Evolutionary conservation across 192 early-diverging fungal genomes (phyloP).

Genomic region (Umbelopsis sp.): DNA sequence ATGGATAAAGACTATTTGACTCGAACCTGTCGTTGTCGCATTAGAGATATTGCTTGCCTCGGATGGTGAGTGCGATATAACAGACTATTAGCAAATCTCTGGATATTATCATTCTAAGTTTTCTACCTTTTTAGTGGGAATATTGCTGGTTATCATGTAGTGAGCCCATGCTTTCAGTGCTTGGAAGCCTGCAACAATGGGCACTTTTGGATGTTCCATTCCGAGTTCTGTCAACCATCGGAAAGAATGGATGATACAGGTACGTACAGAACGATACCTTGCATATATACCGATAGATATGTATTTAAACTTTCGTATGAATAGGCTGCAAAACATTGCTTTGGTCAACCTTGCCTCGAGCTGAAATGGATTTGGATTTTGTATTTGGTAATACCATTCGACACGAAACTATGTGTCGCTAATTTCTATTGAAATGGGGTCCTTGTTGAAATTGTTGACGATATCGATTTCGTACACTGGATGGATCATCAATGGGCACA

Average conservation of each 20-base stretch:
- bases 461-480: too few relatives aligned
- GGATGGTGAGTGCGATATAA: slow-evolving; percentile 56
- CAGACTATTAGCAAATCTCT: not conserved
- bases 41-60: slow-evolving; percentile 79
- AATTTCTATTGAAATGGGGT: not conserved
- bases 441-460: too few relatives aligned
- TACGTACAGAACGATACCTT: not conserved
- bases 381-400: slow-evolving; percentile 19
- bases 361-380: slow-evolving; percentile 34
- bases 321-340: slow-evolving; percentile 21
- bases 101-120: not conserved
- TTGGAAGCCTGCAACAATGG: slow-evolving; percentile 62
- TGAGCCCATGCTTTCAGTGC: slow-evolving; percentile 60
- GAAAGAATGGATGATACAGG: slow-evolving; percentile 31
- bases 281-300: not conserved
- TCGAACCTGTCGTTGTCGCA: slow-evolving; percentile 73
- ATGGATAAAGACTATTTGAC: slow-evolving; percentile 82
- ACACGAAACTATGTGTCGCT: slow-evolving; percentile 33
- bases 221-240: slow-evolving; percentile 31
- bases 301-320: not conserved
- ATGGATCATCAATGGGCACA: too few relatives aligned
- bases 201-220: slow-evolving; percentile 69
- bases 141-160: slow-evolving; percentile 78
- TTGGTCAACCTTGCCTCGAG: slow-evolving; percentile 34
- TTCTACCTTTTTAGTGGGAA: slow-evolving; percentile 44